phyloP scores from a whole-genome alignment of 768 basidiomycete genomes.

The Pisolithus orientalis region DNA sequence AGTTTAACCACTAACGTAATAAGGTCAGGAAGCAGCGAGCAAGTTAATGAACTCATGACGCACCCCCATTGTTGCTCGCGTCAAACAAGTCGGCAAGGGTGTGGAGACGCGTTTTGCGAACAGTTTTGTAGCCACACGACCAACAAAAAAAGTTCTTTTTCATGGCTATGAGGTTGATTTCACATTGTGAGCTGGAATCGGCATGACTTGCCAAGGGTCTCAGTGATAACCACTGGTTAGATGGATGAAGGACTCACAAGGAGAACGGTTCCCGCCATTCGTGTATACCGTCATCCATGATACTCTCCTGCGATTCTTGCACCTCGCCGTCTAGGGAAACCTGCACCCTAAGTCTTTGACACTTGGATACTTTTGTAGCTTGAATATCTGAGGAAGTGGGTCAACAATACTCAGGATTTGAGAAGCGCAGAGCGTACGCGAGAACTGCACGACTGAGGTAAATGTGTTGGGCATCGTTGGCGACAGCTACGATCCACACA shows the following conservation, averaged over 20 bases:
- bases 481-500: slow-evolving; percentile 13
- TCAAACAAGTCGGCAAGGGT: slow-evolving; percentile 18
- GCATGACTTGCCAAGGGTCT: slow-evolving; percentile 12
- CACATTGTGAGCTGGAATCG: slow-evolving; percentile 18
- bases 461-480: slow-evolving; percentile 15
- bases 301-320: slow-evolving; percentile 25
- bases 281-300: slow-evolving; percentile 18
- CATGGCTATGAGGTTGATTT: slow-evolving; percentile 22
- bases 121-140: slow-evolving; percentile 18
- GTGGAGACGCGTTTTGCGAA: slow-evolving; percentile 25
- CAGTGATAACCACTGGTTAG: slow-evolving; percentile 1
- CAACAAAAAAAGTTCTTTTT: slow-evolving; percentile 25
- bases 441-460: slow-evolving; percentile 19
- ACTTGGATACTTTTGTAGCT: slow-evolving; percentile 16
- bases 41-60: slow-evolving; percentile 21
- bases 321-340: slow-evolving; percentile 22
- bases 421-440: slow-evolving; percentile 11
- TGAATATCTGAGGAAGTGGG: slow-evolving; percentile 12
- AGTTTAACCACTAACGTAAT: slow-evolving; percentile 27
- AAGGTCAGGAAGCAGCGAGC: slow-evolving; percentile 14
- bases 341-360: slow-evolving; percentile 19
- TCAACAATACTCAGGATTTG: not conserved
- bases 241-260: slow-evolving; percentile 14
- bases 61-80: slow-evolving; percentile 20
- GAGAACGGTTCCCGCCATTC: slow-evolving; percentile 25